Evolutionary conservation across 768 basidiomycete genomes (phyloP).

Genomic region (Pisolithus sp.): DNA sequence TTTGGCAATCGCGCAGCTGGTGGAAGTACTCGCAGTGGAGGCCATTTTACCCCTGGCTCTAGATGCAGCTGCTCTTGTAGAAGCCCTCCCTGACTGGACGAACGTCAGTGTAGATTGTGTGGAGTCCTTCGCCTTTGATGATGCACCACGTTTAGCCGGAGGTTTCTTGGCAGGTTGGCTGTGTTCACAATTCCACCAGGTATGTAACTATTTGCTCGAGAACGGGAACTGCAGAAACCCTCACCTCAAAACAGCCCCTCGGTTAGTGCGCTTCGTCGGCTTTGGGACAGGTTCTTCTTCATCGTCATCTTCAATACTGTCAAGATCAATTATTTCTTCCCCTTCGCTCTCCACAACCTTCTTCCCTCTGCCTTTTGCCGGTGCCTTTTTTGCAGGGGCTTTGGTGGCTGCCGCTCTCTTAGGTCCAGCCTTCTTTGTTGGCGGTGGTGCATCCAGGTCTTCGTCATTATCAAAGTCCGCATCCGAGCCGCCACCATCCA

Average conservation of each 20-base stretch:
- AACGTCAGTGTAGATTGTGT: slow-evolving; percentile 51
- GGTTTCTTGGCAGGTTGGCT: slow-evolving; percentile 47
- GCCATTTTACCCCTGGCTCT: slow-evolving; percentile 61
- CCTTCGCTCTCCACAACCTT: slow-evolving; percentile 46
- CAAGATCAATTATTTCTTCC: slow-evolving; percentile 49
- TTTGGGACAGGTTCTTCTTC: slow-evolving; percentile 42
- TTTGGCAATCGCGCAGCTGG: background rate
- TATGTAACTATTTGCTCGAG: slow-evolving; percentile 21
- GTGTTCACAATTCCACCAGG: slow-evolving; percentile 1
- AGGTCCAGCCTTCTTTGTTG: slow-evolving; percentile 27
- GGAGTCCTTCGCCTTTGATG: slow-evolving; percentile 25
- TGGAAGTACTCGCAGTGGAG: slow-evolving; percentile 28
- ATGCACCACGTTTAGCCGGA: slow-evolving; percentile 40
- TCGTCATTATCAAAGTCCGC: slow-evolving; percentile 43
- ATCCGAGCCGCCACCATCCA: slow-evolving; percentile 54
- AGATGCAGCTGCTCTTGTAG: slow-evolving; percentile 63
- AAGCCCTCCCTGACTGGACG: slow-evolving; percentile 48
- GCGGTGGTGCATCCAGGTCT: slow-evolving; percentile 33
- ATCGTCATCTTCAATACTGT: slow-evolving; percentile 40
- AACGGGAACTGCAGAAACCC: slow-evolving; percentile 6
- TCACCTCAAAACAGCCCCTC: slow-evolving; percentile 62
- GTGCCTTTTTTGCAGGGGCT: slow-evolving; percentile 37
- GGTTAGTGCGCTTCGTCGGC: slow-evolving; percentile 49
- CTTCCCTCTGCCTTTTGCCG: slow-evolving; percentile 50
- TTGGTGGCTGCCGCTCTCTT: slow-evolving; percentile 40